Percentiles rank a stretch among this genome's conserved stretches.
phyloP scores from a whole-genome alignment of 2,329 filamentous ascomycete species.

The Monosporascus sp. region DNA sequence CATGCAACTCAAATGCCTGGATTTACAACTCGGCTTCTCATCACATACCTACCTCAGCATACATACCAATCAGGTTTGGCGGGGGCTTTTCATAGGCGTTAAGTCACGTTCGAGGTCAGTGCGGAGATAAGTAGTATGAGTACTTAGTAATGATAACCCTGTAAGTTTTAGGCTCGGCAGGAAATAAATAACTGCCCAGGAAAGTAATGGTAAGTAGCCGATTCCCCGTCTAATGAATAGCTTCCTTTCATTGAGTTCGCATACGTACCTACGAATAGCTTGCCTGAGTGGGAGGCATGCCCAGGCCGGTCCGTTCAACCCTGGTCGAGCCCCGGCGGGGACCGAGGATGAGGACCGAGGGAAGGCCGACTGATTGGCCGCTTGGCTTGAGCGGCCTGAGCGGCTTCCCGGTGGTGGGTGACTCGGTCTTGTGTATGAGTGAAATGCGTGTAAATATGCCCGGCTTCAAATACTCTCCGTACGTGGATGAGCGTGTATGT shows the following conservation, averaged over 20 bases:
- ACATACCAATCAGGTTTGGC: neutral
- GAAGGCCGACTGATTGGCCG: neutral
- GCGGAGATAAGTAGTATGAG: neutral
- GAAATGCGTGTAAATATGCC: too few relatives aligned
- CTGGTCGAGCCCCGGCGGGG: neutral
- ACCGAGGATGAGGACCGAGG: neutral
- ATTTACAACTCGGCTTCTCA: too few relatives aligned
- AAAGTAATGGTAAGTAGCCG: neutral
- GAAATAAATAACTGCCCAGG: too few relatives aligned
- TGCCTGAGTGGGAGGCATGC: neutral
- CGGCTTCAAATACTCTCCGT: too few relatives aligned
- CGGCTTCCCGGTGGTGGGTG: too few relatives aligned
- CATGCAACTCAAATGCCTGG: neutral
- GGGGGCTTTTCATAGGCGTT: neutral
- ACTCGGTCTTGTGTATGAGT: too few relatives aligned
- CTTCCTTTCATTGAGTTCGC: neutral
- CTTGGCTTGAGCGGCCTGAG: too few relatives aligned
- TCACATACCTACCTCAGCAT: neutral
- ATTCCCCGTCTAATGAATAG: neutral
- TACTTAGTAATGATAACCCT: too few relatives aligned
- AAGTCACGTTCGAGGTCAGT: neutral
- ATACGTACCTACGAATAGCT: neutral
- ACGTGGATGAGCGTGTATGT: too few relatives aligned
- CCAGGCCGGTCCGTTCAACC: neutral
- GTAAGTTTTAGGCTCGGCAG: too few relatives aligned